Percentiles rank a stretch among this genome's conserved stretches.
Conservation (phyloP, 345 rosid species). For the Gossypium arboreum region DNA sequence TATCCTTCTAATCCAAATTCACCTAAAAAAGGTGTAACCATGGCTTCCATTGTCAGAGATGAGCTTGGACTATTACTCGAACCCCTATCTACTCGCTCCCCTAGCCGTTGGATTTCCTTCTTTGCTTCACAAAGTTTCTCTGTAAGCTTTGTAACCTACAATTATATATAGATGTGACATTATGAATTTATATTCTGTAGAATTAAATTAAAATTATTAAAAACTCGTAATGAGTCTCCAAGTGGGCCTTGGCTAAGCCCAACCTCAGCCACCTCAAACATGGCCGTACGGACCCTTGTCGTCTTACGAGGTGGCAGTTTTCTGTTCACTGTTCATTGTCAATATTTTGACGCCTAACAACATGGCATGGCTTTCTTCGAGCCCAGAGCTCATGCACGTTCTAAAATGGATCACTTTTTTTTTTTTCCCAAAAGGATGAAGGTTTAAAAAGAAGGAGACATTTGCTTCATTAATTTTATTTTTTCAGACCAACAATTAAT, state of each 20-base stretch:
- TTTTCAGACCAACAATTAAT: too few relatives aligned
- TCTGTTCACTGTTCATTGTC: constrained; percentile 21
- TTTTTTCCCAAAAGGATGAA: not conserved
- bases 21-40: constrained; percentile 40
- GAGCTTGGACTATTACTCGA: constrained; percentile 53
- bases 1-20: constrained; percentile 41
- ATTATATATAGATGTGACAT: not conserved
- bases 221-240: too few relatives aligned
- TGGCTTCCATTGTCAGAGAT: constrained; percentile 41
- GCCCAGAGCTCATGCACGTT: constrained; percentile 45
- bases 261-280: constrained; percentile 15
- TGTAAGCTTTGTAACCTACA: constrained; percentile 53
- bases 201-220: too few relatives aligned
- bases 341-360: not conserved
- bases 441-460: too few relatives aligned
- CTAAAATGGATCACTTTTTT: constrained; percentile 24
- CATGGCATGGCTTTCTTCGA: constrained; percentile 31
- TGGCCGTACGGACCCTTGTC: constrained; percentile 31
- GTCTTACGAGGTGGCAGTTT: constrained; percentile 38
- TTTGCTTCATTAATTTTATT: too few relatives aligned
- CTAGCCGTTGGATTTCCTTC: constrained; percentile 46
- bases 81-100: constrained; percentile 36
- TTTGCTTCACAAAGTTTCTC: constrained; percentile 46
- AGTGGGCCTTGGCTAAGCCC: constrained; percentile 36
- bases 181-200: too few relatives aligned